These are phyloP conservation scores for Flaveria floridana DNA, from an alignment of 140 eudicot species.

Conservation along the genomic window DNA sequence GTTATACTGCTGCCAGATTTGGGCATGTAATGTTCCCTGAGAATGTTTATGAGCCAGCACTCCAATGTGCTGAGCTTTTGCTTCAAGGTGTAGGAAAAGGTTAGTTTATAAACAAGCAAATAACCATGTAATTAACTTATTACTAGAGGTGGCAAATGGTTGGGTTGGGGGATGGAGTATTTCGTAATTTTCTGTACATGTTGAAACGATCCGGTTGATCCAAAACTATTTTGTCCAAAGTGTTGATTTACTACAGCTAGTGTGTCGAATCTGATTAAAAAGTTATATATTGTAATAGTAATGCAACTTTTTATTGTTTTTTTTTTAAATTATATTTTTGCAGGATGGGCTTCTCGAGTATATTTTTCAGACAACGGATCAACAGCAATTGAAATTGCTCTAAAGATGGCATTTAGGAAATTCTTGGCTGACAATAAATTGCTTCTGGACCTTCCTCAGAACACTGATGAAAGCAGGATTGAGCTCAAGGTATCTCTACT, in stretches of 20 bases:
- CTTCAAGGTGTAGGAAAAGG: conserved; percentile 98
- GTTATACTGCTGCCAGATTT: conserved; percentile 93
- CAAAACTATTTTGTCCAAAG: neutral
- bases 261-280: neutral
- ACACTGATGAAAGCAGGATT: conserved; percentile 39
- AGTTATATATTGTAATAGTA: neutral
- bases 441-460: conserved; percentile 33
- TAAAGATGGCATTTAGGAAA: conserved; percentile 96
- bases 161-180: neutral
- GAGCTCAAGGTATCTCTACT: conserved; percentile 64
- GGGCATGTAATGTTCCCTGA: conserved; percentile 99
- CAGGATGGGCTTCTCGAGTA: conserved; percentile 94
- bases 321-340: neutral
- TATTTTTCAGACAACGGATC: conserved; percentile 97
- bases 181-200: neutral
- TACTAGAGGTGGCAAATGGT: neutral
- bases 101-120: conserved; percentile 29
- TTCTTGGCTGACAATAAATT: conserved; percentile 58
- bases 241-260: neutral
- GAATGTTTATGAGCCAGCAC: conserved; percentile 95
- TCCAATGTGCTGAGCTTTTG: conserved; percentile 78
- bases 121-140: neutral
- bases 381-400: conserved; percentile 91
- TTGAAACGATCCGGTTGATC: neutral
- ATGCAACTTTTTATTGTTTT: neutral